phyloP scores from a whole-genome alignment of 2,329 filamentous ascomycete genomes.

The Cadophora malorum region DNA sequence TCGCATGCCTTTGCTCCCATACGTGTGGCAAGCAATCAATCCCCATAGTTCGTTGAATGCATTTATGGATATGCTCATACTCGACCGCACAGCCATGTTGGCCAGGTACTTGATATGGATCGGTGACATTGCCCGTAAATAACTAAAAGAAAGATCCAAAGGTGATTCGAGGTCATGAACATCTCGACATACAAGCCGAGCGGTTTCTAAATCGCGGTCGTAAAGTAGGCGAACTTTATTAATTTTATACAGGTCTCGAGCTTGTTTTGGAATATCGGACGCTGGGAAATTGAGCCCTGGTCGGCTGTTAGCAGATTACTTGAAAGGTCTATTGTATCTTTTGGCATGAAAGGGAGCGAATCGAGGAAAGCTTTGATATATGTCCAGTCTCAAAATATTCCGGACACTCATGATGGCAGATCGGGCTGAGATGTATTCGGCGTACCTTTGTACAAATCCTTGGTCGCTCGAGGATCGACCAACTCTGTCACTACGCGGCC shows the following conservation, averaged over 20 bases:
- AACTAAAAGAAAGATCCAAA: constrained; percentile 73
- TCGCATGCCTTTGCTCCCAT: constrained; percentile 80
- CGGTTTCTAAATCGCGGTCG: constrained; percentile 80
- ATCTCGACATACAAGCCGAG: constrained; percentile 81
- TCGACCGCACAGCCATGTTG: constrained; percentile 91
- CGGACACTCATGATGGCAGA: not conserved
- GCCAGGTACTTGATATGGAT: constrained; percentile 86
- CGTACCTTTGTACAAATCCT: constrained; percentile 80
- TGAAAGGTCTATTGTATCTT: not conserved
- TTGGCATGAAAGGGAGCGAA: not conserved
- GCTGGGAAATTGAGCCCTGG: constrained; percentile 77
- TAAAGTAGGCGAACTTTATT: constrained; percentile 91
- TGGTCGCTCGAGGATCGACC: constrained; percentile 79
- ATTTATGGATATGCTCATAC: constrained; percentile 93
- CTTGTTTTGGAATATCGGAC: constrained; percentile 84
- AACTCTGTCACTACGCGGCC: constrained; percentile 88
- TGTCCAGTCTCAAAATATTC: not conserved
- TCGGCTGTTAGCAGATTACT: not conserved
- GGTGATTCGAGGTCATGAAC: constrained; percentile 75
- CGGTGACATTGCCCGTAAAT: constrained; percentile 87
- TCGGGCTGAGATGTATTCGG: constrained; percentile 65
- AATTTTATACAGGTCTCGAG: constrained; percentile 85
- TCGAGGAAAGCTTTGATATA: not conserved
- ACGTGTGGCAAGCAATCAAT: constrained; percentile 84
- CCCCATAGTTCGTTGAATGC: constrained; percentile 88